Evolutionary conservation across 805 yeast genomes (phyloP).

Genomic region (Kuraishia molischiana): DNA sequence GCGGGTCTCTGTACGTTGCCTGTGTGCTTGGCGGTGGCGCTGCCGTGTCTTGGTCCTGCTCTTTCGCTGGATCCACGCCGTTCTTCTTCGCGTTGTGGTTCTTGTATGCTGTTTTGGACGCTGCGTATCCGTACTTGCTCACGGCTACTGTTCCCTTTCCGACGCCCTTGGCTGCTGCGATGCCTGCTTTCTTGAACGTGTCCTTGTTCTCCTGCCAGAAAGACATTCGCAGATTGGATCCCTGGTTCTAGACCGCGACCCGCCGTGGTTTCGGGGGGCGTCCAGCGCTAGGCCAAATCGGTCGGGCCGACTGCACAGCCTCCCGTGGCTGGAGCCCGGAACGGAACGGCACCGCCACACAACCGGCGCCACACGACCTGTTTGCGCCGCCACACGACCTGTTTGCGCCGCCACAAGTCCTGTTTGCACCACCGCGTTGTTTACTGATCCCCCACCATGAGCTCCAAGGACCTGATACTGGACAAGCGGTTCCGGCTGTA

Average conservation of each 20-base stretch:
- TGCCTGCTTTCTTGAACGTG: conserved; percentile 37
- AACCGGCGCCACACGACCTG: too few relatives aligned
- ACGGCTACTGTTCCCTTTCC: conserved; percentile 40
- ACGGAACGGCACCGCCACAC: too few relatives aligned
- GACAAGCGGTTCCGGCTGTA: background rate
- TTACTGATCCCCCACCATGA: background rate
- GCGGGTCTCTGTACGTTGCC: background rate
- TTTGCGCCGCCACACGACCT: too few relatives aligned
- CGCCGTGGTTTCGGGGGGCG: too few relatives aligned
- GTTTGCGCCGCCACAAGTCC: too few relatives aligned
- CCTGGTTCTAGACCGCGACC: too few relatives aligned
- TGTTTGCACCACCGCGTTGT: too few relatives aligned
- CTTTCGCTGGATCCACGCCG: conserved; percentile 6
- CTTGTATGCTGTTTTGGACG: conserved; percentile 40
- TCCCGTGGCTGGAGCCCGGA: too few relatives aligned
- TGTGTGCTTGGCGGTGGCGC: background rate
- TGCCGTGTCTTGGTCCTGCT: background rate
- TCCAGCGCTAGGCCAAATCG: too few relatives aligned
- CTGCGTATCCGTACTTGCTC: conserved; percentile 31
- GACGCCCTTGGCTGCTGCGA: conserved; percentile 37
- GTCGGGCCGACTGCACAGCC: too few relatives aligned
- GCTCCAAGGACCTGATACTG: background rate
- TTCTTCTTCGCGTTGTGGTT: conserved; percentile 21
- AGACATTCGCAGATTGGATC: too few relatives aligned
- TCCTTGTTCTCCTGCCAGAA: conserved; percentile 47